Percentiles rank a stretch among this genome's conserved stretches.
Conservation (phyloP, 164 flowering plant species). For the Saururus chinensis region DNA sequence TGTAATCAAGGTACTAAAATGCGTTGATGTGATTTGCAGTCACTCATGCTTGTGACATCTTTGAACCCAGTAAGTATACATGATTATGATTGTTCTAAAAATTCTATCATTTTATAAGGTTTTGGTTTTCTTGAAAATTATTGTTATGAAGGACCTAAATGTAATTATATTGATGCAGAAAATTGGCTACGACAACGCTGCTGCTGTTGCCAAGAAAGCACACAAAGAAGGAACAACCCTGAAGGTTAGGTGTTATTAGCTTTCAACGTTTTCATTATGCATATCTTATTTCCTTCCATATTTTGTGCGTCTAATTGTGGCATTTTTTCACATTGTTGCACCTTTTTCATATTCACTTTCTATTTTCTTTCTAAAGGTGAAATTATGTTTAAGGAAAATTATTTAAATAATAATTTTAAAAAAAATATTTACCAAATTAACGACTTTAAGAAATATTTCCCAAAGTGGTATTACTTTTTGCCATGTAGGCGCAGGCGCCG, state of each 20-base stretch:
- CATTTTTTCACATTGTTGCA: too few relatives aligned
- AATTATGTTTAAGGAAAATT: too few relatives aligned
- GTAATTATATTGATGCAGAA: conserved; percentile 31
- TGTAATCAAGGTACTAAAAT: too few relatives aligned
- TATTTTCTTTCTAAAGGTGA: too few relatives aligned
- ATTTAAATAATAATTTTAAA: too few relatives aligned
- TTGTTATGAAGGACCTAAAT: not conserved
- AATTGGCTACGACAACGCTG: conserved; percentile 98
- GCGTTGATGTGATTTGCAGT: conserved; percentile 44
- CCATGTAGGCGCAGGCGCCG: too few relatives aligned
- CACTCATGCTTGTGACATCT: conserved; percentile 96
- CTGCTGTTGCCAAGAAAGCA: conserved; percentile 96
- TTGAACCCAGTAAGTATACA: conserved; percentile 82
- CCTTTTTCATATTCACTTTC: too few relatives aligned
- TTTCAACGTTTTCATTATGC: too few relatives aligned
- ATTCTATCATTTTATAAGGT: not conserved
- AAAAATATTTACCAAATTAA: too few relatives aligned
- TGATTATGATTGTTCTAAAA: conserved; percentile 3
- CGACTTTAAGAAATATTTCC: too few relatives aligned
- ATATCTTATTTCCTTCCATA: not conserved
- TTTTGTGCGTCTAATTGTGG: too few relatives aligned
- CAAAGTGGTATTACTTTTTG: too few relatives aligned
- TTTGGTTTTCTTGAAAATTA: not conserved
- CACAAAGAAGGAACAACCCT: conserved; percentile 89
- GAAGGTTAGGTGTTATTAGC: conserved; percentile 60